phyloP scores from a whole-genome alignment of 495 filamentous ascomycete genomes.

The Aspergillus leporis region DNA sequence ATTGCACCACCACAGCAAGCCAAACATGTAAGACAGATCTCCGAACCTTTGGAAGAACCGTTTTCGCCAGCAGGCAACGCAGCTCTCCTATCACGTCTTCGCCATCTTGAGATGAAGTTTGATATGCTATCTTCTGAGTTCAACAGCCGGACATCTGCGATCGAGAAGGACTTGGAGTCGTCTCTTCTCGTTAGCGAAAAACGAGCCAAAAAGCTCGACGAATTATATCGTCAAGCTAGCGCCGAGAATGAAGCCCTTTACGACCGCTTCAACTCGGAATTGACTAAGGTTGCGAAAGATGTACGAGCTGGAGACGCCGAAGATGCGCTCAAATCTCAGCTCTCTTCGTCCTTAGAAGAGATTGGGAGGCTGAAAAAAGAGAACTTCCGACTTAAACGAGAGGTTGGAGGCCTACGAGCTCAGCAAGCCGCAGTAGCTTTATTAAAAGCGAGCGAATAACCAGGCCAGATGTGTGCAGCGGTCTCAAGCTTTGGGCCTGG shows the following conservation, averaged over 20 bases:
- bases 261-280: constrained; percentile 86
- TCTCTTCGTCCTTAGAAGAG: constrained; percentile 70
- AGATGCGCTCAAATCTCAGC: constrained; percentile 65
- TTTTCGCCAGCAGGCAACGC: constrained; percentile 23
- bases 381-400: constrained; percentile 65
- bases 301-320: constrained; percentile 72
- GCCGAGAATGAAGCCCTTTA: constrained; percentile 95
- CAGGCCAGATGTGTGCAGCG: constrained; percentile 9
- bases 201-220: constrained; percentile 81
- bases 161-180: constrained; percentile 68
- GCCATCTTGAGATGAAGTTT: constrained; percentile 64
- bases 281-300: constrained; percentile 77
- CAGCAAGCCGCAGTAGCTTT: constrained; percentile 44
- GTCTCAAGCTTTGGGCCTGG: constrained; percentile 3
- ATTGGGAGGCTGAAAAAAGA: constrained; percentile 73
- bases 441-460: constrained; percentile 38
- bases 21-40: constrained; percentile 13
- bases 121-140: constrained; percentile 63
- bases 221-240: constrained; percentile 82
- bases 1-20: constrained; percentile 30
- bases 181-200: constrained; percentile 69
- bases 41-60: constrained; percentile 17
- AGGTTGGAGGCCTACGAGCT: constrained; percentile 52
- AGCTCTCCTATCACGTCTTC: constrained; percentile 58
- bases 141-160: constrained; percentile 54